Evolutionary conservation across 73 alveolate species (phyloP), one percentile per base, ranked within the genome.

Genomic region (Blepharisma japonicum): DNA sequence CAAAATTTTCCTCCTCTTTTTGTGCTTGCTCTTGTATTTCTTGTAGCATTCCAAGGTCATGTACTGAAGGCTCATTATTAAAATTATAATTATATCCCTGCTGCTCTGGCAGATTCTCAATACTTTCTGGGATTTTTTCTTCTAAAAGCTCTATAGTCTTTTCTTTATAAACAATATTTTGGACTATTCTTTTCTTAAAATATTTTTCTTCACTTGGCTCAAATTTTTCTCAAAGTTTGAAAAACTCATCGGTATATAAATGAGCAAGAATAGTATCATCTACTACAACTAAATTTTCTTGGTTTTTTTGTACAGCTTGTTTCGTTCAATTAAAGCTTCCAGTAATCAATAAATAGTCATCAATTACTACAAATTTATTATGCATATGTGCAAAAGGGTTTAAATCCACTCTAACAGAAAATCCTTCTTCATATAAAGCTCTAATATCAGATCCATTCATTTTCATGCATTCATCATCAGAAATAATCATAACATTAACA

Each of bases 261-360:
- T 81, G 49, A 20, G 83, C 77, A 23, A 86, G 77, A 9, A 51
- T 8, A 8, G 77, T 48, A 55, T 83, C 84, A 11, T 86, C 91
- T 6, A 89, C 49, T 0, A 82, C 90, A 9, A 84, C 48, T 7
- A 89, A 70, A 46, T 89, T 89, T 78, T 89, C 96, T 55, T 89
- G 83, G 56, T 89, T 89, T 25, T 71, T 71, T 6, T 55, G 77
- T 4, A 86, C 96, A 21, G 96, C 96, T 45, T 80, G 81, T 42
- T 80, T 55, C 8, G 96, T 89, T 93, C 96, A 89, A 68, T 89
- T 89, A 91, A 95, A 95, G 56, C 97, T 88, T n/a, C 99, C 99
- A 81, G 98, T 95, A 6, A 95, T 56, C 55, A 95, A 77, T 70
- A 93, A 86, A 47, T 90, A 87, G 80, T 88, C 94, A 87, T 95